A percentile compares a stretch with the other conserved stretches of the same genome.
These are phyloP conservation scores for Leucocoprinus leucothites DNA, from an alignment of 768 basidiomycete genomes.

Conservation along the genomic window DNA sequence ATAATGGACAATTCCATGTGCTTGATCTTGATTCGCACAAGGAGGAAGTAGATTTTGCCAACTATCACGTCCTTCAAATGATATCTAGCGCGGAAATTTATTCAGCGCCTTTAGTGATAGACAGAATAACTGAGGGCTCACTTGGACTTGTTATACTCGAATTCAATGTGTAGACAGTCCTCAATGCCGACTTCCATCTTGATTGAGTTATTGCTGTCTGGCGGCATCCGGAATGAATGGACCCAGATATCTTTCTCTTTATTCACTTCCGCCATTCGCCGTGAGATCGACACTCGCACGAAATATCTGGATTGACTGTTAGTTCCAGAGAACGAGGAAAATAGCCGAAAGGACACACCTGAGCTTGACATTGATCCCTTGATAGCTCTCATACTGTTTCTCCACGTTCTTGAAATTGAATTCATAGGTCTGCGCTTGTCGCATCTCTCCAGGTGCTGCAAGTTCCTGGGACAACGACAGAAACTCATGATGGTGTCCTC, in stretches of 20 bases:
- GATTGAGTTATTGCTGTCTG: constrained; percentile 96
- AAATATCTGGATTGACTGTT: constrained; percentile 64
- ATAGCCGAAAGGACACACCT: constrained; percentile 49
- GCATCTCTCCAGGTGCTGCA: constrained; percentile 94
- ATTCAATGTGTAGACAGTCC: constrained; percentile 98
- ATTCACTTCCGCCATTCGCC: constrained; percentile 88
- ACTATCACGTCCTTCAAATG: constrained; percentile 99
- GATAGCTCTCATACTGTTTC: constrained; percentile 98
- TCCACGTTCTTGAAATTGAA: constrained; percentile 99
- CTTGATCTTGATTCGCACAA: constrained; percentile 99
- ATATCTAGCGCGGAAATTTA: constrained; percentile 56
- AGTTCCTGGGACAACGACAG: constrained; percentile 93
- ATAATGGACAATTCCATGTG: constrained; percentile 99
- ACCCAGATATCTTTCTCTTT: constrained; percentile 98
- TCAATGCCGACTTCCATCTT: constrained; percentile 99
- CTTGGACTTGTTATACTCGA: constrained; percentile 99
- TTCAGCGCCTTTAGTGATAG: not conserved
- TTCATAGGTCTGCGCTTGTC: constrained; percentile 93
- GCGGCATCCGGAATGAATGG: constrained; percentile 97
- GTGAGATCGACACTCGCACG: constrained; percentile 84
- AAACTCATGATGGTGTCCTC: constrained; percentile 98
- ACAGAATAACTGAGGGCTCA: constrained; percentile 34
- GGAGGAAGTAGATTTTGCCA: constrained; percentile 98
- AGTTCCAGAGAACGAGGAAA: constrained; percentile 4
- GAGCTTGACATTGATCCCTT: constrained; percentile 97